phyloP scores from a whole-genome alignment of 2,329 filamentous ascomycete genomes.

The Hypoxylon rubiginosum region DNA sequence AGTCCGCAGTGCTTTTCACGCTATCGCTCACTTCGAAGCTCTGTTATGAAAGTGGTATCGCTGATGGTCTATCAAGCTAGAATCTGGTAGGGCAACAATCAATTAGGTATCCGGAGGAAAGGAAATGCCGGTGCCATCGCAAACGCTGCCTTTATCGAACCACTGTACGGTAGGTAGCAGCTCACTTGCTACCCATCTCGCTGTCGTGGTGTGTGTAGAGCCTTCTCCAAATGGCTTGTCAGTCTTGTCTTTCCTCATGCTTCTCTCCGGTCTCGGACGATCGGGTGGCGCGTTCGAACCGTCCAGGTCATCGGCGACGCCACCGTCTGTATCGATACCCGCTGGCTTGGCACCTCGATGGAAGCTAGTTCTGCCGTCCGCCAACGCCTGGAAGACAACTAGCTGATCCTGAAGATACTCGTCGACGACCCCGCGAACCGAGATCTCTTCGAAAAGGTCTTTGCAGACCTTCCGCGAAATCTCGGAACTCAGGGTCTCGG shows the following conservation, averaged over 20 bases:
- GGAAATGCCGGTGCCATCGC: slow-evolving; percentile 44
- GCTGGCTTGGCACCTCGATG: slow-evolving; percentile 49
- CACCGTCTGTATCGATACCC: slow-evolving; percentile 23
- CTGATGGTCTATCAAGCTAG: neutral
- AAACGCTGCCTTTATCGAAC: slow-evolving; percentile 46
- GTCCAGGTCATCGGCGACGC: slow-evolving; percentile 43
- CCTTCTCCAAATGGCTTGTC: slow-evolving; percentile 68
- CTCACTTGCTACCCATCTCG: slow-evolving; percentile 69
- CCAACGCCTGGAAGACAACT: slow-evolving; percentile 70
- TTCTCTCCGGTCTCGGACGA: slow-evolving; percentile 39
- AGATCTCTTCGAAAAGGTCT: slow-evolving; percentile 61
- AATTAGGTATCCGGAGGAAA: slow-evolving; percentile 16
- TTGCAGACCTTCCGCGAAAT: slow-evolving; percentile 62
- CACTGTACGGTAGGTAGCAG: slow-evolving; percentile 65
- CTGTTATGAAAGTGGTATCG: neutral
- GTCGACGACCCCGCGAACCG: slow-evolving; percentile 64
- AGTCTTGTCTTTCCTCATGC: slow-evolving; percentile 59
- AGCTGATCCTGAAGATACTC: slow-evolving; percentile 73
- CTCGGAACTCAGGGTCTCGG: slow-evolving; percentile 53
- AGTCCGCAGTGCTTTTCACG: neutral
- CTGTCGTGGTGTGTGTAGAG: slow-evolving; percentile 69
- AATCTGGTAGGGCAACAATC: neutral
- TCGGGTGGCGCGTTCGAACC: slow-evolving; percentile 30
- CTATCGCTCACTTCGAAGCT: neutral
- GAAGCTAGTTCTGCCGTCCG: slow-evolving; percentile 65